Conservation (phyloP, 1,139 yeast genomes). For the Yamadazyma oceani region DNA sequence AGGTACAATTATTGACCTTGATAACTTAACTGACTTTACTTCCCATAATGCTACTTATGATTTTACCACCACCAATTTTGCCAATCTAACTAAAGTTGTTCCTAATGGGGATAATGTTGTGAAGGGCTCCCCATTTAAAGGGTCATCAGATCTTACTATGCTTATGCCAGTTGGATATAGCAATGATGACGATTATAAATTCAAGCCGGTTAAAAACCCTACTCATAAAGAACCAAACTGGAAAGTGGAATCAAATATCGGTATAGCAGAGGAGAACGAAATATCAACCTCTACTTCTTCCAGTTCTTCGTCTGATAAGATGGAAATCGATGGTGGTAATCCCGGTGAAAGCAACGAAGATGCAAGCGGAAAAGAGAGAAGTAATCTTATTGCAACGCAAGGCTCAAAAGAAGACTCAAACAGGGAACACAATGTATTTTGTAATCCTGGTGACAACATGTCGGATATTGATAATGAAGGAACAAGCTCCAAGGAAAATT, state of each 20-base stretch:
- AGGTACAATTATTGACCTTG: slow-evolving; percentile 34
- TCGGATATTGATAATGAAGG: neutral
- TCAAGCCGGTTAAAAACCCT: slow-evolving; percentile 2
- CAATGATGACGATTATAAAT: slow-evolving; percentile 12
- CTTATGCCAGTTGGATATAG: slow-evolving; percentile 23
- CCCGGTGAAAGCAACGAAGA: slow-evolving; percentile 2
- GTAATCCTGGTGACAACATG: slow-evolving; percentile 15
- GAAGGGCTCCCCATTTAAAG: slow-evolving; percentile 19
- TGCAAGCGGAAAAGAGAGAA: slow-evolving; percentile 2
- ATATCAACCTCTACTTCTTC: neutral
- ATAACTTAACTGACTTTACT: slow-evolving; percentile 16
- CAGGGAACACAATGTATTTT: neutral
- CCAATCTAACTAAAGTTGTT: slow-evolving; percentile 30
- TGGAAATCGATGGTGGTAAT: slow-evolving; percentile 7
- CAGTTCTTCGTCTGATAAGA: neutral
- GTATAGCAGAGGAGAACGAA: neutral
- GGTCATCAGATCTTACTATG: slow-evolving; percentile 40
- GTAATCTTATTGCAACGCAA: no score
- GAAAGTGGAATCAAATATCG: neutral
- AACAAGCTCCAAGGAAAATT: slow-evolving; percentile 14
- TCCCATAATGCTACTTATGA: slow-evolving; percentile 15
- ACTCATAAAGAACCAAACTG: no score
- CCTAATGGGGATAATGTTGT: slow-evolving; percentile 17
- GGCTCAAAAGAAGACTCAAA: neutral
- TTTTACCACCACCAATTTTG: slow-evolving; percentile 11